These are phyloP conservation scores for Danielia oregonensis DNA, from an alignment of 805 yeast species.

Conservation along the genomic window DNA sequence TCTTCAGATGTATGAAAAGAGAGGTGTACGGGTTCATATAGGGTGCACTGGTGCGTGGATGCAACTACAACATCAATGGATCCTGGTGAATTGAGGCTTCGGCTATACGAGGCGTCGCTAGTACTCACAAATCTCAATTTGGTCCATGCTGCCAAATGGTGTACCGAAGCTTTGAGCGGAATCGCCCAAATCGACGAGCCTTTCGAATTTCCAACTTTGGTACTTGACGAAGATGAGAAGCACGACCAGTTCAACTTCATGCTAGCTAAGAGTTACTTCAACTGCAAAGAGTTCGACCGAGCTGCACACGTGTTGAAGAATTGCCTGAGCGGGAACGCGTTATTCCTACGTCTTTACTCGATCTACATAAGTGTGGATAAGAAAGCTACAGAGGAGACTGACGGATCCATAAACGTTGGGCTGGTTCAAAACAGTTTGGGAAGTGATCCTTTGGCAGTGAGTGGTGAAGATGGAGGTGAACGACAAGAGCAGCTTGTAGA, in stretches of 20 bases:
- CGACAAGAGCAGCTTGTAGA: slow-evolving; percentile 12
- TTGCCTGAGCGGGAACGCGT: slow-evolving; percentile 47
- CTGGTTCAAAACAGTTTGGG: slow-evolving; percentile 5
- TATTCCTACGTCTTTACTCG: slow-evolving; percentile 67
- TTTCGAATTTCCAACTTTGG: slow-evolving; percentile 10
- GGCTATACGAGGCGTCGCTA: slow-evolving; percentile 27
- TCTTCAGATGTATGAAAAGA: background rate
- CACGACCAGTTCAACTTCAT: slow-evolving; percentile 43
- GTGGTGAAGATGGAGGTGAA: background rate
- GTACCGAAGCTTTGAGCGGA: slow-evolving; percentile 74
- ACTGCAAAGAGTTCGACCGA: slow-evolving; percentile 80
- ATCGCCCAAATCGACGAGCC: slow-evolving; percentile 24
- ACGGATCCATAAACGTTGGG: slow-evolving; percentile 53
- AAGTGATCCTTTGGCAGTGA: slow-evolving; percentile 1
- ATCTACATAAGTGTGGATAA: slow-evolving; percentile 75
- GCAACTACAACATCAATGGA: background rate
- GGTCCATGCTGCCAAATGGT: slow-evolving; percentile 76
- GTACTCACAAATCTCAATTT: slow-evolving; percentile 56
- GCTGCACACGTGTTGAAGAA: slow-evolving; percentile 57
- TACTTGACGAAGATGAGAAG: slow-evolving; percentile 28
- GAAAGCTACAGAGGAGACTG: slow-evolving; percentile 63
- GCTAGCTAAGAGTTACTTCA: slow-evolving; percentile 72
- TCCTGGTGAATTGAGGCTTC: slow-evolving; percentile 13
- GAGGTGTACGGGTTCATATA: background rate
- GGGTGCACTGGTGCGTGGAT: too few species aligned